Base-by-base conservation (phyloP, 2,329 filamentous ascomycete genomes). In the Rasamsonia emersonii region DNA sequence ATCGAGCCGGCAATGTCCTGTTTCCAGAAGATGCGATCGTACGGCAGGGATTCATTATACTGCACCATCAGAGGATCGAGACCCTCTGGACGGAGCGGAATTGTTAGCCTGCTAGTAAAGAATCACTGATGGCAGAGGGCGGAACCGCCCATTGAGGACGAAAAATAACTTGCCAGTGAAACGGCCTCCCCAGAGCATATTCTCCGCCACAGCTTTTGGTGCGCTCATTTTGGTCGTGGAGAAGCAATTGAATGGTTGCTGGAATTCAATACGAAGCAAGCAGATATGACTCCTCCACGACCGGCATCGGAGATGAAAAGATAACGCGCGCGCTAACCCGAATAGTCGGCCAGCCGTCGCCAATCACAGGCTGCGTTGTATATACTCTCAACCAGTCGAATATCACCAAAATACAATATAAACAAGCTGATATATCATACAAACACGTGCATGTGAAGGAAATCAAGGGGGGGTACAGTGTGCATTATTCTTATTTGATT, bases 11-110 rank as follows among this genome's bases (percentile, higher is more conserved):
- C 71, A 47, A 93, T 86, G 49, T 93, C 85, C 56, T 91, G 75
- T 39, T 77, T 76, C 65, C 85, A 84, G 48, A 93, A 78, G 32
- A 71, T 68, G 44, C 78, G 76, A 60, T 93, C 86, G 60, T 82
- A 88, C 54, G 75, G 76, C 46, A 93, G 80, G 33, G 75, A 81
- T 49, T 79, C 78, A 58, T 93, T 93, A 68, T 89, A 93, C 44
- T 81, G 70, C 39, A 78, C 71, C 85, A 93, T 93, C 32, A 93
- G 72, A 33, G 85, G 83, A 61, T 93, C 84, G 45, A 89, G 75
- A 46, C 75, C 81, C 66, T 84, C 82, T 82, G 47, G 28, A 47
- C 14, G 13, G n/a, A n/a, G n/a, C n/a, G n/a, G n/a, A n/a, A n/a
- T 13, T 6, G 15, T 38, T 32, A 40, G 35, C 24, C 28, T 29